Evolutionary conservation across 2,329 filamentous ascomycete genomes (phyloP).

Genomic region (Tricladium varicosporioides): DNA sequence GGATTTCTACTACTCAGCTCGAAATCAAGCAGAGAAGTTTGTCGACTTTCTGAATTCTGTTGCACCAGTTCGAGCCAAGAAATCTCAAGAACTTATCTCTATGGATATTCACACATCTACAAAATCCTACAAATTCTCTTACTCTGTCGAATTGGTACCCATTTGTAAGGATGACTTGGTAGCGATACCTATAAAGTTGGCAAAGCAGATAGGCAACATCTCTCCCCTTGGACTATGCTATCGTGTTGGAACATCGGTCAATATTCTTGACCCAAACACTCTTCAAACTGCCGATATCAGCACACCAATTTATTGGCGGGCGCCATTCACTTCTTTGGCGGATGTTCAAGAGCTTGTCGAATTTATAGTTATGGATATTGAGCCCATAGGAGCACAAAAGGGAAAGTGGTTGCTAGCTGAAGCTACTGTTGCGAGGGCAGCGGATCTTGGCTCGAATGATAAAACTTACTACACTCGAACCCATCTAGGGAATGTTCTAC

Average conservation of each 20-base stretch:
- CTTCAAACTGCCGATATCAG: constrained; percentile 88
- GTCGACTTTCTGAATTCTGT: constrained; percentile 87
- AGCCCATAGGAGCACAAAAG: constrained; percentile 69
- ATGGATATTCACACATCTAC: constrained; percentile 87
- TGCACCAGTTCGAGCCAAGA: constrained; percentile 74
- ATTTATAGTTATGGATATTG: constrained; percentile 94
- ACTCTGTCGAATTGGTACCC: constrained; percentile 83
- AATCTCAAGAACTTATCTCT: constrained; percentile 90
- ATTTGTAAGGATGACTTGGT: constrained; percentile 98
- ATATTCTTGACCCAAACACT: constrained; percentile 85
- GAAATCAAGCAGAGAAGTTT: constrained; percentile 90
- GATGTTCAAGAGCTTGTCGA: constrained; percentile 84
- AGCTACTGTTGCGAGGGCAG: constrained; percentile 80
- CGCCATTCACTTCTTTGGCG: constrained; percentile 79
- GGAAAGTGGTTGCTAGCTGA: constrained; percentile 85
- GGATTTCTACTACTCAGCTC: constrained; percentile 88
- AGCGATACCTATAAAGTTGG: constrained; percentile 85
- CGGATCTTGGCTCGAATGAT: constrained; percentile 84
- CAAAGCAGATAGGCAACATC: constrained; percentile 85
- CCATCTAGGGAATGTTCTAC: constrained; percentile 81
- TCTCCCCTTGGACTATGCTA: constrained; percentile 82
- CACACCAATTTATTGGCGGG: constrained; percentile 82
- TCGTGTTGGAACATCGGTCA: constrained; percentile 83
- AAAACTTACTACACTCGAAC: constrained; percentile 87
- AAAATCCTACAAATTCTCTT: constrained; percentile 94